Evolutionary conservation across 495 filamentous ascomycete genomes (phyloP), one percentile per base, ranked within the genome.

Genomic region (Sordaria brevicollis): DNA sequence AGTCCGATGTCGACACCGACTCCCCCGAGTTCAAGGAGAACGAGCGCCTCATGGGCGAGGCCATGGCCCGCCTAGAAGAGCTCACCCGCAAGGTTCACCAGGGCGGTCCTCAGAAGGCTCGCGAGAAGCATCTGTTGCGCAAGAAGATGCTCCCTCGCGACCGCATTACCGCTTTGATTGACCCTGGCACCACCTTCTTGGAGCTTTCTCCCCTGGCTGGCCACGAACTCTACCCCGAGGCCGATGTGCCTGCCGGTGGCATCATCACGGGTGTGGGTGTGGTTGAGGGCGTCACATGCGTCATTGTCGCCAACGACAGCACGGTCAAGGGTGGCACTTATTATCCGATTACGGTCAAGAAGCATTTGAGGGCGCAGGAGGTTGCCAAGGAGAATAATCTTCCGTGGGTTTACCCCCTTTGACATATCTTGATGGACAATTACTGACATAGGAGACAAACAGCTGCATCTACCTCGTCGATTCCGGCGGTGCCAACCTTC

Each of bases 301-400:
- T 98, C 84, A 92, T 99, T 71, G 91, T 99, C 65, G 95, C 93
- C 33, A 99, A 99, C 75, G 95, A 99, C 77, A 94, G 91, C 83
- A 99, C 95, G 15, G 95, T 97, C 71, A 99, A 99, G 82, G 95
- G 96, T n/a, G 95, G 95, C 65, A 97, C 96, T 2, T 99, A 99
- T 81, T 98, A 93, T 79, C 95, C 95, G 1, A 94, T 99, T 67
- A 99, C 95, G 2, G 93, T 99, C 36, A 97, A 97, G 83, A 99
- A 99, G 82, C 96, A 98, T 81, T 84, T 98, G 15, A 89, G 95
- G 68, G 95, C 95, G 29, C 95, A 99, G 79, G 90, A 88, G 31
- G 90, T 98, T 69, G 95, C 95, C 2, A 87, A 92, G 71, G 91
- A 98, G 79, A 99, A 98, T 76, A 88, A 88, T 70, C 76, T 82